These are phyloP conservation scores for Telfairia occidentalis DNA, from an alignment of 331 rosid genomes.

Conservation along the genomic window DNA sequence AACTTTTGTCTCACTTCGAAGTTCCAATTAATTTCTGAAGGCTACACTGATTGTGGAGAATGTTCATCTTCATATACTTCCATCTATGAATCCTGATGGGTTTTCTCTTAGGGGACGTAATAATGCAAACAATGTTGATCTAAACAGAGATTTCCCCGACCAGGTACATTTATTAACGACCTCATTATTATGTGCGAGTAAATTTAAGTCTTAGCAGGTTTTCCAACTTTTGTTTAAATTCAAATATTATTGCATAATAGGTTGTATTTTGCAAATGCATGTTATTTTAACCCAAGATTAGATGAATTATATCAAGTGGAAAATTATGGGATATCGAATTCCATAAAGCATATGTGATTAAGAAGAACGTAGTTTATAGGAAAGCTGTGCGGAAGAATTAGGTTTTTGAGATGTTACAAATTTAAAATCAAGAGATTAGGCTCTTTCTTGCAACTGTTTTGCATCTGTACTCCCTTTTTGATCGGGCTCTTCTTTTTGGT, in stretches of 20 bases:
- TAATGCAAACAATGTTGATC: constrained; percentile 75
- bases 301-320: not conserved
- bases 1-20: constrained; percentile 10
- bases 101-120: constrained; percentile 61
- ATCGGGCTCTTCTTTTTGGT: not conserved
- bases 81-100: constrained; percentile 96
- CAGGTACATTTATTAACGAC: constrained; percentile 41
- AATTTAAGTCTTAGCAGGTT: constrained; percentile 2
- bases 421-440: too few relatives aligned
- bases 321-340: not conserved
- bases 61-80: constrained; percentile 92
- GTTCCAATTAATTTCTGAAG: constrained; percentile 27
- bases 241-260: not conserved
- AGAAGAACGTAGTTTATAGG: not conserved
- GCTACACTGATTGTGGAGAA: constrained; percentile 64
- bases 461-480: not conserved
- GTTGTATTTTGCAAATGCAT: not conserved
- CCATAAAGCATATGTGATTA: not conserved
- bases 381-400: not conserved
- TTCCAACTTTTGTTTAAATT: not conserved
- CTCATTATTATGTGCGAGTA: not conserved
- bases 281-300: not conserved
- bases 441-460: not conserved
- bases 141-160: constrained; percentile 92
- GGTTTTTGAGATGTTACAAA: not conserved